Evolutionary conservation across 1,139 yeast species (phyloP).

Genomic region (Blastobotrys buckinghamii): DNA sequence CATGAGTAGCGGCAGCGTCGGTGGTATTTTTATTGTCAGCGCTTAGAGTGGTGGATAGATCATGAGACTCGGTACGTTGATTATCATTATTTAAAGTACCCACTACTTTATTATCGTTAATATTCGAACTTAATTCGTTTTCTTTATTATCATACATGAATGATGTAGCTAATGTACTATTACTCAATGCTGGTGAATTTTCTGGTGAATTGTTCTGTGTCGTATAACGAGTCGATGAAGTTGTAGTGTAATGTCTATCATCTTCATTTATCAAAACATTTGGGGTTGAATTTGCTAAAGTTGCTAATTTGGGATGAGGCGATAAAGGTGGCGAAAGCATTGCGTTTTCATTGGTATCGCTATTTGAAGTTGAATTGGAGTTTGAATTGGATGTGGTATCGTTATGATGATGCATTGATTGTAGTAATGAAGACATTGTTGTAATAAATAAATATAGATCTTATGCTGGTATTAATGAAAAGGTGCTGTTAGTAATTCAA

Average conservation of each 20-base stretch:
- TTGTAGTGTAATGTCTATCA: not conserved
- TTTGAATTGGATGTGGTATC: not conserved
- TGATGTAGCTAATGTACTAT: not conserved
- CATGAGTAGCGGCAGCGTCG: too few relatives aligned
- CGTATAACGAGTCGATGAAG: too few relatives aligned
- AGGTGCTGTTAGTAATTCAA: too few relatives aligned
- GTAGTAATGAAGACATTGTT: slow-evolving; percentile 6
- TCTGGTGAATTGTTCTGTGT: slow-evolving; percentile 7
- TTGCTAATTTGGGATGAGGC: slow-evolving; percentile 24
- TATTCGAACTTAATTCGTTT: too few relatives aligned
- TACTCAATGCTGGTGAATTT: slow-evolving; percentile 8
- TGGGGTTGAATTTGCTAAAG: not conserved
- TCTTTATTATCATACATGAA: too few relatives aligned
- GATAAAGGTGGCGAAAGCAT: slow-evolving; percentile 29
- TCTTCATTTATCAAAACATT: too few relatives aligned
- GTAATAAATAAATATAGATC: not conserved
- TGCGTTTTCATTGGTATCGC: not conserved
- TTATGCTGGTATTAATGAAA: too few relatives aligned
- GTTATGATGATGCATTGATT: slow-evolving; percentile 1
- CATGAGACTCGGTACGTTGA: too few relatives aligned
- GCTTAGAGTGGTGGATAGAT: too few relatives aligned
- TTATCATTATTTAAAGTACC: not conserved
- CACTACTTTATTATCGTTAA: too few relatives aligned
- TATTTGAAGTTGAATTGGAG: not conserved
- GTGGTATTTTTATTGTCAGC: too few relatives aligned